These are phyloP conservation scores for Penicillium janthinellum DNA, from an alignment of 2,329 filamentous ascomycete genomes.

Conservation along the genomic window DNA sequence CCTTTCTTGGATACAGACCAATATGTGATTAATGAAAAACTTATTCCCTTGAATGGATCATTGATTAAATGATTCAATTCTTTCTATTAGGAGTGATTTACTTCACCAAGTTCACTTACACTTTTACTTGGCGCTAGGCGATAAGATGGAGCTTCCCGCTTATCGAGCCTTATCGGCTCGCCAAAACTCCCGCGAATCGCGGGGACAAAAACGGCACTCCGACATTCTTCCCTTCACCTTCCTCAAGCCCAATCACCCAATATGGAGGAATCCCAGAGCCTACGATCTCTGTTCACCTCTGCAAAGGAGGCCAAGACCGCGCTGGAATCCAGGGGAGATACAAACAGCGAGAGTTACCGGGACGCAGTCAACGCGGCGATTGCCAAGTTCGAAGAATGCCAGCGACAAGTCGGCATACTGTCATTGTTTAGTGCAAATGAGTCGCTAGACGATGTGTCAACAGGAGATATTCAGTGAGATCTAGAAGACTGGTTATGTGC, in stretches of 20 bases:
- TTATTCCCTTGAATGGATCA: neutral
- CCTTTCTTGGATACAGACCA: no score
- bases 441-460: conserved; percentile 79
- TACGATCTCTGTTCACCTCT: conserved; percentile 56
- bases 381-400: conserved; percentile 71
- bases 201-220: conserved; percentile 14
- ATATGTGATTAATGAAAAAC: neutral
- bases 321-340: conserved; percentile 66
- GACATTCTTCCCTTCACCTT: neutral
- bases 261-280: conserved; percentile 54
- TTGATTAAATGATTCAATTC: neutral
- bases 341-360: conserved; percentile 66
- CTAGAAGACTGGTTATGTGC: neutral
- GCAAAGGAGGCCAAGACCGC: conserved; percentile 58
- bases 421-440: conserved; percentile 92
- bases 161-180: conserved; percentile 22
- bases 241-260: neutral
- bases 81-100: neutral
- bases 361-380: conserved; percentile 69
- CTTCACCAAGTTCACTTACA: neutral
- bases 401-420: conserved; percentile 67
- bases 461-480: conserved; percentile 73
- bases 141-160: conserved; percentile 18
- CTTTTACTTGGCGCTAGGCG: neutral
- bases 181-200: conserved; percentile 29